Evolutionary conservation across 75 land plant species (phyloP).

Genomic region (Cupressus sempervirens): DNA sequence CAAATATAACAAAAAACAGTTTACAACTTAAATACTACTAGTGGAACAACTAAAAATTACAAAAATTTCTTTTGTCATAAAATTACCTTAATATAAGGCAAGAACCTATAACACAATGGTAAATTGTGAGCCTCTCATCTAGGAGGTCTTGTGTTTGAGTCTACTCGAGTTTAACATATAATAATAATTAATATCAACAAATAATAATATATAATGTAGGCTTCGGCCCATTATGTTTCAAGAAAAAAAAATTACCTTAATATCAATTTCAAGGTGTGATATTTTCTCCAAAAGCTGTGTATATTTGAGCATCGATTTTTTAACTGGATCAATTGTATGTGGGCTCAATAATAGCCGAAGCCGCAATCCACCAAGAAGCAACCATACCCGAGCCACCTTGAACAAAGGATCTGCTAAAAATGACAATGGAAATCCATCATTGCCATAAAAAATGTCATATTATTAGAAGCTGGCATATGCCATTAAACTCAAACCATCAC

Average conservation of each 20-base stretch:
- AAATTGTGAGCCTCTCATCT: too few species aligned
- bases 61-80: background rate
- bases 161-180: too few species aligned
- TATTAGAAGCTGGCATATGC: background rate
- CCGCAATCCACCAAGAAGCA: conserved; percentile 60
- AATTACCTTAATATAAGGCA: conserved; percentile 65
- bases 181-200: too few species aligned
- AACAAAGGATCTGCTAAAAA: conserved; percentile 31
- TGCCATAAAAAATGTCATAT: background rate
- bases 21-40: background rate
- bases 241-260: conserved; percentile 54
- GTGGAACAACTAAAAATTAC: background rate
- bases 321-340: conserved; percentile 58
- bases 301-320: conserved; percentile 53
- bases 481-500: background rate
- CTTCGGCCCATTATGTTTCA: too few species aligned
- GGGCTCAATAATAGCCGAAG: conserved; percentile 47
- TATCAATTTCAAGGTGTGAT: conserved; percentile 55
- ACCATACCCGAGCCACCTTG: conserved; percentile 65
- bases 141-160: too few species aligned
- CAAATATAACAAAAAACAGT: background rate
- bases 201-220: too few species aligned
- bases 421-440: background rate
- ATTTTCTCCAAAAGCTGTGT: conserved; percentile 45
- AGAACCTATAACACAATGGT: too few species aligned